phyloP scores from a whole-genome alignment of 805 yeast genomes.

The Hanseniaspora thailandica region DNA sequence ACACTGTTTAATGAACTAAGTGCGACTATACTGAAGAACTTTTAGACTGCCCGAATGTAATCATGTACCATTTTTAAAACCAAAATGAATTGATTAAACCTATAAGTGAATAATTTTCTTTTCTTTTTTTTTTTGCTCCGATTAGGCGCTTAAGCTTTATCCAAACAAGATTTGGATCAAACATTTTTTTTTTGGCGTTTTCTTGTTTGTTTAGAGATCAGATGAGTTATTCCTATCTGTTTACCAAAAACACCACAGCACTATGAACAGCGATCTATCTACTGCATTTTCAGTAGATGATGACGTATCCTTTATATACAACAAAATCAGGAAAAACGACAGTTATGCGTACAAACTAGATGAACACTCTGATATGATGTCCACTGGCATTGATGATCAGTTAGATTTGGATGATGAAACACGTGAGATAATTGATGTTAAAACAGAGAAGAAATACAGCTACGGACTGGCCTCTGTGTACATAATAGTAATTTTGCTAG shows the following conservation, averaged over 20 bases:
- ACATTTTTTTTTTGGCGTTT: too few relatives aligned
- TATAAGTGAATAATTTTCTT: too few relatives aligned
- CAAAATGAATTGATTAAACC: too few relatives aligned
- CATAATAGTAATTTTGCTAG: neutral
- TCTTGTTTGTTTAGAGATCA: neutral
- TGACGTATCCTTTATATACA: neutral
- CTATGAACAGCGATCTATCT: neutral
- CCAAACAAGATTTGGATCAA: too few relatives aligned
- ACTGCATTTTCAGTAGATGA: constrained; percentile 7
- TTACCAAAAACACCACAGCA: too few relatives aligned
- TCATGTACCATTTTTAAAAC: too few relatives aligned
- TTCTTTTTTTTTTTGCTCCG: too few relatives aligned
- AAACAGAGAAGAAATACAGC: constrained; percentile 6
- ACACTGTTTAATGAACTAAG: constrained; percentile 7
- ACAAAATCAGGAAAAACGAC: neutral
- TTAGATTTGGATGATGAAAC: neutral
- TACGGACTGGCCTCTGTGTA: constrained; percentile 4
- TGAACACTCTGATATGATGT: neutral
- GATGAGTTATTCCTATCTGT: neutral
- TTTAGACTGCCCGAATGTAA: neutral
- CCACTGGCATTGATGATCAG: neutral
- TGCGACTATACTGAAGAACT: neutral
- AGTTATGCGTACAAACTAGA: neutral
- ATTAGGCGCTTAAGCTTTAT: too few relatives aligned
- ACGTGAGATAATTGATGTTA: constrained; percentile 4